These are phyloP conservation scores for Heteromeles arbutifolia DNA, from an alignment of 306 rosid species.

Conservation along the genomic window DNA sequence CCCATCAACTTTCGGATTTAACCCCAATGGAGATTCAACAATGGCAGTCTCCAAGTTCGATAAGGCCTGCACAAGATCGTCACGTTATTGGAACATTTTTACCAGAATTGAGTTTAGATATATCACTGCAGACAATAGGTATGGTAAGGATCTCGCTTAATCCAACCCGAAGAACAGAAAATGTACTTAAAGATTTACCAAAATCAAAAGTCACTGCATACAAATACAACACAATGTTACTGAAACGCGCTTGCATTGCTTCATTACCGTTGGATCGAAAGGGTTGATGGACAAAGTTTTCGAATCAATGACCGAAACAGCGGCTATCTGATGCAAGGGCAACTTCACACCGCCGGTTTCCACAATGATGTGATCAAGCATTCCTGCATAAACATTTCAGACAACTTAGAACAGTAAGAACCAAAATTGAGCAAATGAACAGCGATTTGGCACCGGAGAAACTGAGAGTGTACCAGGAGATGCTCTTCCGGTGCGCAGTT, in stretches of 20 bases:
- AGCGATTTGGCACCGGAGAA: neutral
- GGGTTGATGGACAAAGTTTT: conserved; percentile 84
- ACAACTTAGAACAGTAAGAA: neutral
- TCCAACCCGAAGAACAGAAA: neutral
- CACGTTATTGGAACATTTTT: no score
- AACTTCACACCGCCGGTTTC: conserved; percentile 76
- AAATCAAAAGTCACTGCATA: neutral
- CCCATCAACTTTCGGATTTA: conserved; percentile 75
- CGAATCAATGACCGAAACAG: conserved; percentile 75
- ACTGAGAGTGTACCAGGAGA: conserved; percentile 53
- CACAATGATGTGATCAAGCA: conserved; percentile 92
- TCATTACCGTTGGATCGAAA: conserved; percentile 67
- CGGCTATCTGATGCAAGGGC: conserved; percentile 73
- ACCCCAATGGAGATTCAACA: conserved; percentile 76
- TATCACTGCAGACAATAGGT: neutral
- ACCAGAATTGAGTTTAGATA: no score
- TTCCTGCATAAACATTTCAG: conserved; percentile 47
- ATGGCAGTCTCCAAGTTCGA: conserved; percentile 77
- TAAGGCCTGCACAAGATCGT: conserved; percentile 36
- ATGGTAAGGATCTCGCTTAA: neutral
- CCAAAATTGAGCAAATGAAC: neutral
- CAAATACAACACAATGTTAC: neutral
- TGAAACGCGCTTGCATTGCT: neutral
- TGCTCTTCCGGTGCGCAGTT: conserved; percentile 90
- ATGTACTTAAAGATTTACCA: neutral